A percentile compares a stretch with the other conserved stretches of the same genome.
These are phyloP conservation scores for Aspergillus ustus DNA, from an alignment of 2,329 filamentous ascomycete genomes.

Conservation along the genomic window DNA sequence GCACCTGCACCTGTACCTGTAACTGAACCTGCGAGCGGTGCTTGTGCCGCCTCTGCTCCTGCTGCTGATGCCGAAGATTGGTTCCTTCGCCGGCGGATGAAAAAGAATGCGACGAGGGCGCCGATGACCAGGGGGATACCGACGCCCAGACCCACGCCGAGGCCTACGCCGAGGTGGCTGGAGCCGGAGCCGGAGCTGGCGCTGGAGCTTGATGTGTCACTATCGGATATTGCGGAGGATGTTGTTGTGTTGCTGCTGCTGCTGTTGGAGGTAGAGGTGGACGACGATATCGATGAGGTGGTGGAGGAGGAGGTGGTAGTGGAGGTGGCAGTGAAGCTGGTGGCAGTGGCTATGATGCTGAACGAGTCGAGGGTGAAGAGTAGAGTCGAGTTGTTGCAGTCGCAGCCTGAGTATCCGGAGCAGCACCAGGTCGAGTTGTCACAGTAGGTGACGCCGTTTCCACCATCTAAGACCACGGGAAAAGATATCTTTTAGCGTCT, in stretches of 20 bases:
- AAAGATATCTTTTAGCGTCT: not conserved
- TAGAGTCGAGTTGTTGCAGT: conserved; percentile 12
- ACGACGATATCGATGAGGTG: not conserved
- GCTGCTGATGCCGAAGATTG: no score
- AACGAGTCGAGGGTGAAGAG: conserved; percentile 1
- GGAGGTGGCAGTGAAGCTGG: not conserved
- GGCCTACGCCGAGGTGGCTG: conserved; percentile 7
- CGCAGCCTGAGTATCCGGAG: conserved; percentile 7
- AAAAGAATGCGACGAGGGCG: not conserved
- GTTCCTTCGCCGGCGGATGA: not conserved
- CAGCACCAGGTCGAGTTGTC: conserved; percentile 2
- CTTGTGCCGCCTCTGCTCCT: no score
- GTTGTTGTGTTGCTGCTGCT: not conserved
- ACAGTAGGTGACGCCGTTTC: conserved; percentile 4
- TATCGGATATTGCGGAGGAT: not conserved
- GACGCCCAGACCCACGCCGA: conserved; percentile 13
- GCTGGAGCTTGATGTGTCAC: not conserved
- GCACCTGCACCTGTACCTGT: no score
- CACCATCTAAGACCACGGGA: not conserved
- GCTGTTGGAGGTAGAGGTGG: not conserved
- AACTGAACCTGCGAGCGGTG: no score
- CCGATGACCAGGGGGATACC: conserved; percentile 5
- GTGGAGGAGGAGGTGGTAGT: not conserved
- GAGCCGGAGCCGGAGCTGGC: not conserved
- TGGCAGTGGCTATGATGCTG: conserved; percentile 1